phyloP scores from a whole-genome alignment of 306 rosid genomes.

The Fragaria iinumae region DNA sequence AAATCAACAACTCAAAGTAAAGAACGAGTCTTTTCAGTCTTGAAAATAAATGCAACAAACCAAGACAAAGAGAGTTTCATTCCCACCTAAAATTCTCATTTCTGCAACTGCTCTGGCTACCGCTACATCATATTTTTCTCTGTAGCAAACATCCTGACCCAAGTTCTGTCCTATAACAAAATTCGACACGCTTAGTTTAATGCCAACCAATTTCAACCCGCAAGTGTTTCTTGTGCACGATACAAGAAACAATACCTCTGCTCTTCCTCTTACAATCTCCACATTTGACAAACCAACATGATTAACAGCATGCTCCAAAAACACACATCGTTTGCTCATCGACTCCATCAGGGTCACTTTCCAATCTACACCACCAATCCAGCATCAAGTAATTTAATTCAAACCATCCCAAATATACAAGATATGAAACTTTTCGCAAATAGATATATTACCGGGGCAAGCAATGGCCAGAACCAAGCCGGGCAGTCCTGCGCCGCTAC shows the following conservation, averaged over 20 bases:
- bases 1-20: slow-evolving; percentile 14
- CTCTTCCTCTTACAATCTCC: slow-evolving; percentile 85
- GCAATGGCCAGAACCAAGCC: slow-evolving; percentile 86
- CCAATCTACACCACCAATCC: slow-evolving; percentile 58
- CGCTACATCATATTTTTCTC: slow-evolving; percentile 83
- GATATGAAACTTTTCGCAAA: too few species aligned
- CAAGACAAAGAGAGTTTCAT: slow-evolving; percentile 8
- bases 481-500: slow-evolving; percentile 92
- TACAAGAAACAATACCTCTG: slow-evolving; percentile 52
- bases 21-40: slow-evolving; percentile 11
- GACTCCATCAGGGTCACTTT: slow-evolving; percentile 81
- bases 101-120: slow-evolving; percentile 96
- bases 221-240: not conserved
- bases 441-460: slow-evolving; percentile 59
- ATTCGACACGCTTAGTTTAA: not conserved
- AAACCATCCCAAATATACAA: not conserved
- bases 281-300: slow-evolving; percentile 64
- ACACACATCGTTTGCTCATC: slow-evolving; percentile 75
- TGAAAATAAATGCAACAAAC: slow-evolving; percentile 17
- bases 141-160: slow-evolving; percentile 62
- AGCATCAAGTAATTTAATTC: not conserved
- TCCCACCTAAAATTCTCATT: slow-evolving; percentile 74
- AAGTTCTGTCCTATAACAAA: slow-evolving; percentile 68
- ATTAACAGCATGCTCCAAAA: slow-evolving; percentile 71
- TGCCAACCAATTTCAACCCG: not conserved